Evolutionary conservation across 1,284 basidiomycete genomes (phyloP), one percentile per base, ranked within the genome.

Genomic region (Tremellales sp.): DNA sequence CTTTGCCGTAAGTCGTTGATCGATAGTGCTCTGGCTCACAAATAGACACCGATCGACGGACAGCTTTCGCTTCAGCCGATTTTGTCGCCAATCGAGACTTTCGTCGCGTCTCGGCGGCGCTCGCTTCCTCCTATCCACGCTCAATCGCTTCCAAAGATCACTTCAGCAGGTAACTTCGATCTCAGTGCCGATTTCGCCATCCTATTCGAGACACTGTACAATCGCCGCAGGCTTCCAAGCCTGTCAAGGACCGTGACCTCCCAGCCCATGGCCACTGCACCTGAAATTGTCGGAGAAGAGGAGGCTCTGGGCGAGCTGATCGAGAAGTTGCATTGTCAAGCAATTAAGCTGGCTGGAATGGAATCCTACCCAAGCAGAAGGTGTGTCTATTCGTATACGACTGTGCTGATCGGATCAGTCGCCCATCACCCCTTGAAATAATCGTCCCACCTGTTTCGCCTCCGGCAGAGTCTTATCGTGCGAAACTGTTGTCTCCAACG

Each of bases 91-190:
- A 40, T 56, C n/a, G 41, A 46, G 19, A 36, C 31, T 8, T 51
- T 57, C 43, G 16, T 64, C 12, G 6, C 32, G 2, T 45, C 55
- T 21, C 54, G 61, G 14, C 37, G 45, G 16, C 25, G 19, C 5
- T 16, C 46, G 4, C 42, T 59, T 8, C 38, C 52, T 5, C 33
- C 40, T 10, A 50, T 45, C 31, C 47, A 50, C 7, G 48, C 18
- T 12, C 47, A 56, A 29, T 35, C 44, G 5, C 39, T 62, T 3
- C 57, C 60, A 2, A 42, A 42, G 25, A 26, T 52, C 14, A 59
- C 60, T 2, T 38, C 43, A 2, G 63, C 56, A 8, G 60, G 63
- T 9, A 50, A 51, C 2, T 48, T 63, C 14, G 63, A 65, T 36
- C 24, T 57, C 3, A 32, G 37, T 16, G 58, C 56, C 6, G 59